A percentile compares a stretch with the other conserved stretches of the same genome.
These are phyloP conservation scores for Candida montana DNA, from an alignment of 805 yeast genomes.

Conservation along the genomic window DNA sequence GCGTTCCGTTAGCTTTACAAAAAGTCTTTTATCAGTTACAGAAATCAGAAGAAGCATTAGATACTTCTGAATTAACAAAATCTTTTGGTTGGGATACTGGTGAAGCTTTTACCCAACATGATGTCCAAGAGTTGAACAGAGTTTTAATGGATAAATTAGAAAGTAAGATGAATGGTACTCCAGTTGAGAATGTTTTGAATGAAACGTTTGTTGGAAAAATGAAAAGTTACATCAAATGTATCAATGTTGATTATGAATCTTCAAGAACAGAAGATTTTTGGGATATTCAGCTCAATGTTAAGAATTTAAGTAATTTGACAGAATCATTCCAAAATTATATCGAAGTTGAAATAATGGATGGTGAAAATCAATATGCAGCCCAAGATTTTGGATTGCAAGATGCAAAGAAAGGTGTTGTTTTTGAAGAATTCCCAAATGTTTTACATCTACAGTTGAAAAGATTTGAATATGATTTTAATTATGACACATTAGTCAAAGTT, in stretches of 20 bases:
- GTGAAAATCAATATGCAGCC: constrained; percentile 94
- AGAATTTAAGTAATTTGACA: constrained; percentile 64
- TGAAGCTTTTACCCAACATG: constrained; percentile 97
- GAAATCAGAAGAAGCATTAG: constrained; percentile 69
- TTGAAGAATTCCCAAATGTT: constrained; percentile 86
- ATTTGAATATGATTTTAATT: constrained; percentile 88
- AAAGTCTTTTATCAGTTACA: constrained; percentile 78
- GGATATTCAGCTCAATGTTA: constrained; percentile 96
- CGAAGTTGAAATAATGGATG: constrained; percentile 82
- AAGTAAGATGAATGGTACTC: constrained; percentile 82
- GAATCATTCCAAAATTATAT: constrained; percentile 83
- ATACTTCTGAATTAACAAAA: constrained; percentile 79
- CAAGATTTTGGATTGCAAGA: constrained; percentile 87
- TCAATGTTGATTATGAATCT: constrained; percentile 89
- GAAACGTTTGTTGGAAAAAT: constrained; percentile 92
- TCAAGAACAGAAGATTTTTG: constrained; percentile 91
- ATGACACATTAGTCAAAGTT: constrained; percentile 82
- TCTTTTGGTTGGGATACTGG: constrained; percentile 97
- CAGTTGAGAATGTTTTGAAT: constrained; percentile 67
- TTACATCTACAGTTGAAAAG: constrained; percentile 89
- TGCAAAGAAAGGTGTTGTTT: constrained; percentile 94
- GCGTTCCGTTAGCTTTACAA: constrained; percentile 83
- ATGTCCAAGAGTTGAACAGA: constrained; percentile 93
- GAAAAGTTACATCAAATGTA: constrained; percentile 91
- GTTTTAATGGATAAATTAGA: constrained; percentile 93